Base-by-base conservation (phyloP, 2,329 filamentous ascomycete species). In the Phialocephala sp. region DNA sequence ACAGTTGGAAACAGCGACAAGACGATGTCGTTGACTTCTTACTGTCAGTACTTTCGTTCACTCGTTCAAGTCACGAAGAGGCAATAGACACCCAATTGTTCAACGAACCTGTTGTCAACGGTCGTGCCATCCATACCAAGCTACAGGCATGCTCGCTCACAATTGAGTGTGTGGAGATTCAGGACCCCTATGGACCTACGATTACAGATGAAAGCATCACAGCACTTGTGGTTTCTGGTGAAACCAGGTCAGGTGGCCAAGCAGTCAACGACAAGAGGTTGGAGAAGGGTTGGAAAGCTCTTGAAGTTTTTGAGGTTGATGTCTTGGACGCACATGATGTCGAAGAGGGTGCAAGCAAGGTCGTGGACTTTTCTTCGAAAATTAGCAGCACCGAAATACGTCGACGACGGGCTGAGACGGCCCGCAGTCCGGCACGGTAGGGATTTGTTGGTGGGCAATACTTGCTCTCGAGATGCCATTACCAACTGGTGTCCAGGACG, bases 361-460 rank as follows among this genome's bases (percentile, higher is more conserved):
- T 76, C 14, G 85, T 88, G 64, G 84, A 85, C 69, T 97, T 96
- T 78, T 87, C 89, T 32, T 85, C 86, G 67, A 98, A 97, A 80
- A 91, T 97, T 72, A 97, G 93, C 81, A 97, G 94, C 79, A 96
- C 94, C 0, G 91, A 91, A 65, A 97, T 97, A 71, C 83, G 90
- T 70, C 83, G 84, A 67, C 82, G 82, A 50, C 78, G 71, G 68
- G 71, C 74, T 6, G 75, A 76, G 58, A 65, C 60, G 9, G 60
- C 66, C 52, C 63, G 58, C 12, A 65, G 15, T 9, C 71, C 69
- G 22, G 70, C 69, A 41, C 67, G 72, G 20, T 72, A 66, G 58
- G 22, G 20, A 43, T 32, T 27, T 35, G 32, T 54, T 60, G 20
- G 45, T 20, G 12, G 27, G 12, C 11, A 4, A 50, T 8, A 20